Evolutionary conservation across 345 rosid species (phyloP).

Genomic region (Syzygium oleosum): DNA sequence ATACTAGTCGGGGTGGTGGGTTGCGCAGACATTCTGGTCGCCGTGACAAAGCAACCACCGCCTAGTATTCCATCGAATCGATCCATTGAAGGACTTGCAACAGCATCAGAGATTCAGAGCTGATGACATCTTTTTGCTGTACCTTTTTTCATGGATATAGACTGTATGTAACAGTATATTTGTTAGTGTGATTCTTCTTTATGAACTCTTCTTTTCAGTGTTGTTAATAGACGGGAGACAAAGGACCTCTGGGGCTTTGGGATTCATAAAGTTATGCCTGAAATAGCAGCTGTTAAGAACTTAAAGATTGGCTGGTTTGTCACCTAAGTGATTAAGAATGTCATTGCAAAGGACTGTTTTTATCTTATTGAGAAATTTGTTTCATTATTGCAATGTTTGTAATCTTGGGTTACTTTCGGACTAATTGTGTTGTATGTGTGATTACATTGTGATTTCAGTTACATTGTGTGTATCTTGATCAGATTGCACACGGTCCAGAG

Average conservation of each 20-base stretch:
- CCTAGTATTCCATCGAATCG: conserved; percentile 22
- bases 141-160: not conserved
- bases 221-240: not conserved
- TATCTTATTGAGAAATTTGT: not conserved
- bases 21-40: conserved; percentile 72
- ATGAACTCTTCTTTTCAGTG: not conserved
- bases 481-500: not conserved
- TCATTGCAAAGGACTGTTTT: not conserved
- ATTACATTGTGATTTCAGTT: not conserved
- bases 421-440: not conserved
- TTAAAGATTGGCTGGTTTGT: not conserved
- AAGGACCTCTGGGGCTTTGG: not conserved
- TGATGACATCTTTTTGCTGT: conserved; percentile 9
- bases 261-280: not conserved
- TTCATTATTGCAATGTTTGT: not conserved
- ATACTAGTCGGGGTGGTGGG: conserved; percentile 79
- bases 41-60: conserved; percentile 66
- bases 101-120: conserved; percentile 39
- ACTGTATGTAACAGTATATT: not conserved
- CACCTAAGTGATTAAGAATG: not conserved
- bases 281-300: not conserved
- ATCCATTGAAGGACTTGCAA: conserved; percentile 24
- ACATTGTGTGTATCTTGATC: not conserved
- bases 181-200: not conserved
- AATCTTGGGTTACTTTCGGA: not conserved